Evolutionary conservation across 148 eudicot genomes (phyloP), one percentile per base, ranked within the genome.

Genomic region (Rhododendron mucronatum): DNA sequence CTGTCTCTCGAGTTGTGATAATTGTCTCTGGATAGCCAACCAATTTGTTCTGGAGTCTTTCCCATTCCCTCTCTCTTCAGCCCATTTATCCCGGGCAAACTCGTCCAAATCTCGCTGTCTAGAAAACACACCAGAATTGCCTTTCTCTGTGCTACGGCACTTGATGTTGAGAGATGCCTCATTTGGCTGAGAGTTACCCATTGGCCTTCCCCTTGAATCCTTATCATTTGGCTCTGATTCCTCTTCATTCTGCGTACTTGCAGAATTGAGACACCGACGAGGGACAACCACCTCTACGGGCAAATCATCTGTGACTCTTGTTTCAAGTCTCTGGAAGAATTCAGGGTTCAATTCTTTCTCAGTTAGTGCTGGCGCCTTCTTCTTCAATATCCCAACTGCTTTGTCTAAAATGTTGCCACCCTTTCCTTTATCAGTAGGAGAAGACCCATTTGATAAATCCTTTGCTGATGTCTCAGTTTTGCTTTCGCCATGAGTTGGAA

Each of bases 281-380:
- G 98, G 93, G 67, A 97, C 95, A 87, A 97, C 89, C 44, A 97
- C 98, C 91, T 97, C 99, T 39, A 97, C 95, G 80, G 97, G 92
- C 87, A 94, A 81, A 87, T 93, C 98, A 89, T 81, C 95, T 44
- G 95, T 67, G 63, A 89, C 92, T 86, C 96, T 93, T 85, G 87
- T 93, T 84, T 94, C 98, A 84, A 96, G 96, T 89, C 93, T 97
- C 71, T 95, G 98, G 88, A 96, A 96, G 88, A 96, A 96, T 86
- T 97, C 99, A 14, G 98, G 96, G 87, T 97, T 97, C 88, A 95
- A 78, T 85, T 93, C 96, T 84, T 93, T 97, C 80, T 97, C 99
- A 48, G 93, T 92, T 79, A 97, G 88, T 48, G 93, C 89, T 83
- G 96, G 96, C 21, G 92, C 91, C 88, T 93, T 95, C 89, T 97